Conservation (phyloP, 169 alveolate species). For the Eimeria brunetti region DNA sequence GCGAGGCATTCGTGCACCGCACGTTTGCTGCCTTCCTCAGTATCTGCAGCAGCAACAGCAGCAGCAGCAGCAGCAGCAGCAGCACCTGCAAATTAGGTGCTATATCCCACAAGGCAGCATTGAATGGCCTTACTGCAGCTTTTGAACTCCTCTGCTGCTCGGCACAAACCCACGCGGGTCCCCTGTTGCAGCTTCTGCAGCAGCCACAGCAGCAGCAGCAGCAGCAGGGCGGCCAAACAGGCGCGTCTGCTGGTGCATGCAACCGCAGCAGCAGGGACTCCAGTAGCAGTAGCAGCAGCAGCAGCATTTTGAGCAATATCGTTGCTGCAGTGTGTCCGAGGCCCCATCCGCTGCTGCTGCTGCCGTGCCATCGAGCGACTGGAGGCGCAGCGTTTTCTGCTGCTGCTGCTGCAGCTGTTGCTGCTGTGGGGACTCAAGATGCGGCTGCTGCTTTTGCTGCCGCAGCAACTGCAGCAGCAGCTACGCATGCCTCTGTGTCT, state of each 20-base stretch:
- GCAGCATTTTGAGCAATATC: slow-evolving; percentile 26
- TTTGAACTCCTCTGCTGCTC: slow-evolving; percentile 50
- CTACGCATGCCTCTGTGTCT: not conserved
- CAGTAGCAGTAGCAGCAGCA: not conserved
- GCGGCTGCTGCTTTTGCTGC: slow-evolving; percentile 49
- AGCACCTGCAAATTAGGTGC: not conserved
- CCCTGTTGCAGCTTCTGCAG: slow-evolving; percentile 39
- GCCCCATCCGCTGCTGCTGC: slow-evolving; percentile 2
- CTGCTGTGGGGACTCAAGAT: slow-evolving; percentile 50
- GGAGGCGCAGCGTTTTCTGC: not conserved
- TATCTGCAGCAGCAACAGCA: slow-evolving; percentile 10
- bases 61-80: slow-evolving; percentile 51
- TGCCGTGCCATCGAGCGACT: not conserved
- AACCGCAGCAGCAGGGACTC: not conserved
- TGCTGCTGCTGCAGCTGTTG: slow-evolving; percentile 68
- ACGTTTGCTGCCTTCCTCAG: slow-evolving; percentile 26
- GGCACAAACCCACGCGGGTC: slow-evolving; percentile 6
- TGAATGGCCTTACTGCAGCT: slow-evolving; percentile 53
- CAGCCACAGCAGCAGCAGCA: slow-evolving; percentile 16
- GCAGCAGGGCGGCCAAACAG: not conserved
- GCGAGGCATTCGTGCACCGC: slow-evolving; percentile 47
- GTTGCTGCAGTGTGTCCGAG: slow-evolving; percentile 46
- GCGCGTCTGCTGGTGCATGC: not conserved
- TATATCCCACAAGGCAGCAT: not conserved
- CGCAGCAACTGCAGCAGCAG: slow-evolving; percentile 27